These are phyloP conservation scores for Penicillium atrosanguineum DNA, from an alignment of 495 filamentous ascomycete species.

Conservation along the genomic window DNA sequence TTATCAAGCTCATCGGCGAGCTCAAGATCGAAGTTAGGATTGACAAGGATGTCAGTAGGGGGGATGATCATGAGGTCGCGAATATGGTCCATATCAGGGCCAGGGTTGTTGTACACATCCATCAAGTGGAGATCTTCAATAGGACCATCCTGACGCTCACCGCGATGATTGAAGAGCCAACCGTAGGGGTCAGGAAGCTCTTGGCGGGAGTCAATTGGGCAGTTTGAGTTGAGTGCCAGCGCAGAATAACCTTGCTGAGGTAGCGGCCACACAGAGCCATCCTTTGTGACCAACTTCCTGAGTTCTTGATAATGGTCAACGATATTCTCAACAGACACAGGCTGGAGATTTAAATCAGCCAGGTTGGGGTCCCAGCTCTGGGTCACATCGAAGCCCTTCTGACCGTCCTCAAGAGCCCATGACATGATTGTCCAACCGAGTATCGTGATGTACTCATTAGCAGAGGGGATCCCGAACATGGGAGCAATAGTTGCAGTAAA, in stretches of 20 bases:
- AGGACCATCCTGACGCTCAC: neutral
- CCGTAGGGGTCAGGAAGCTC: neutral
- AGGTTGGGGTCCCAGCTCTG: neutral
- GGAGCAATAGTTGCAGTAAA: neutral
- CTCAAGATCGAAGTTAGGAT: too few species aligned
- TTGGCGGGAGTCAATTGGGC: too few species aligned
- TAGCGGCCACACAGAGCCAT: too few species aligned
- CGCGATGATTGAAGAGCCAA: neutral
- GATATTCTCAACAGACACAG: too few species aligned
- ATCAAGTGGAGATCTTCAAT: neutral
- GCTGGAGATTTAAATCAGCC: neutral
- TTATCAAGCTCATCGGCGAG: too few species aligned
- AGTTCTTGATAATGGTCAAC: too few species aligned
- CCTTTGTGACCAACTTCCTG: too few species aligned
- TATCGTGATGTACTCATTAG: conserved; percentile 34
- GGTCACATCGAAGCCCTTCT: neutral
- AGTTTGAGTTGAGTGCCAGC: too few species aligned
- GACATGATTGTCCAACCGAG: too few species aligned
- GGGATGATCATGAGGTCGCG: too few species aligned
- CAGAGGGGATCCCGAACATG: conserved; percentile 29
- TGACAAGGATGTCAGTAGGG: too few species aligned
- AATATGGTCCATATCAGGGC: neutral
- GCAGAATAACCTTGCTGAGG: too few species aligned
- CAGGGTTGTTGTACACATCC: neutral
- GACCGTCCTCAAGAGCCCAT: conserved; percentile 21